Conservation (phyloP, 345 rosid genomes). For the Citrus maxima region DNA sequence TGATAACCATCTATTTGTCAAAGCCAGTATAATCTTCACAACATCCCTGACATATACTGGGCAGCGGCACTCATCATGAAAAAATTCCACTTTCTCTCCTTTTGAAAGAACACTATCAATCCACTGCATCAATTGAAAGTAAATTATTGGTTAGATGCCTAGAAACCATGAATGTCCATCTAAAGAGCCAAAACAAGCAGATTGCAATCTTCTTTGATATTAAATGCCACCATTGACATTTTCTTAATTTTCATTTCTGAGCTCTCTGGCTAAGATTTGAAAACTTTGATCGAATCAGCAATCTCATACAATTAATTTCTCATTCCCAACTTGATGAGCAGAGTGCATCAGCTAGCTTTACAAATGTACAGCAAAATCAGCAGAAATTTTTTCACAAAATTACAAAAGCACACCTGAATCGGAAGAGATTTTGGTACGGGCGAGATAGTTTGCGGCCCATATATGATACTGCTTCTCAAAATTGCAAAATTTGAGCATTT, state of each 20-base stretch:
- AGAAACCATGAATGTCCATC: not conserved
- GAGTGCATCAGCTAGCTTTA: not conserved
- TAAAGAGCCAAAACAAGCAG: not conserved
- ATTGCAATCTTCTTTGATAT: not conserved
- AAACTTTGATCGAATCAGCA: no score
- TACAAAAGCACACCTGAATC: constrained; percentile 52
- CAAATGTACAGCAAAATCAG: not conserved
- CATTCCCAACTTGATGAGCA: not conserved
- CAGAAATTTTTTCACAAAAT: not conserved
- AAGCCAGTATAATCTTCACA: constrained; percentile 38
- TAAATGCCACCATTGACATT: not conserved
- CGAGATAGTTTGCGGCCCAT: constrained; percentile 81
- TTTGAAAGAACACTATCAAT: constrained; percentile 66
- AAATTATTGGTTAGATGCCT: constrained; percentile 1
- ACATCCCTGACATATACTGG: constrained; percentile 86
- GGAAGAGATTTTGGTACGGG: constrained; percentile 90
- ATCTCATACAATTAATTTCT: not conserved
- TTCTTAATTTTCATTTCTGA: not conserved
- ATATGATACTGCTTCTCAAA: constrained; percentile 82
- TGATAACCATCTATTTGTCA: constrained; percentile 56
- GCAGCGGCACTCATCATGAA: constrained; percentile 85
- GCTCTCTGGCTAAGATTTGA: no score
- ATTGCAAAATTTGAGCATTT: constrained; percentile 66
- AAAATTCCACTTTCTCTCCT: constrained; percentile 65
- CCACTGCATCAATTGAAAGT: constrained; percentile 55